Evolutionary conservation across 75 land plant species (phyloP).

Genomic region (Picea sitchensis): DNA sequence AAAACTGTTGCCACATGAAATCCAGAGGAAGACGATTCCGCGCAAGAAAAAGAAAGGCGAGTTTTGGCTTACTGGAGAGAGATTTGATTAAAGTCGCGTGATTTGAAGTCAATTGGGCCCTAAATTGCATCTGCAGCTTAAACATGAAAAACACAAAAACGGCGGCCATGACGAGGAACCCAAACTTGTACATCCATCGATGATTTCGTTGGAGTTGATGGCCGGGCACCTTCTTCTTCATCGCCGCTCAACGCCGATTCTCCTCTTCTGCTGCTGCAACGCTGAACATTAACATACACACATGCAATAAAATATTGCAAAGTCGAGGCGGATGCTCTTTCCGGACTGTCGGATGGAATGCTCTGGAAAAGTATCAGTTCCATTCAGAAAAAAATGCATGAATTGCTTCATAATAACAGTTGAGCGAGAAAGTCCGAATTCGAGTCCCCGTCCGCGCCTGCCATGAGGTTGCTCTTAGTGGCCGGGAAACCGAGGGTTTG

Average conservation of each 20-base stretch:
- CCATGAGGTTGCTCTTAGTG: too few species aligned
- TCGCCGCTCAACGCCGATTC: background rate
- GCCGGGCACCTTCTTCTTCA: background rate
- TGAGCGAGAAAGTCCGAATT: too few species aligned
- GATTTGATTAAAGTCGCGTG: background rate
- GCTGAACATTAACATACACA: too few species aligned
- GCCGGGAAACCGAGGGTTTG: too few species aligned
- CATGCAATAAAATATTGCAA: too few species aligned
- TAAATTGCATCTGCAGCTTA: conserved; percentile 6
- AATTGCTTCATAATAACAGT: too few species aligned
- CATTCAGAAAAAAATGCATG: too few species aligned
- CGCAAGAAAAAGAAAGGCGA: conserved; percentile 86
- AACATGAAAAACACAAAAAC: background rate
- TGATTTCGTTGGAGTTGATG: background rate
- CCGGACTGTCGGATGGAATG: too few species aligned
- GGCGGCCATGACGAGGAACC: background rate
- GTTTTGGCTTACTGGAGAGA: conserved; percentile 29
- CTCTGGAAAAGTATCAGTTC: too few species aligned
- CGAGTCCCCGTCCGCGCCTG: too few species aligned
- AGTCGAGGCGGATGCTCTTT: too few species aligned
- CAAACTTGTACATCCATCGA: background rate
- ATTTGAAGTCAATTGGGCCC: too few species aligned
- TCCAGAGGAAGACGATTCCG: conserved; percentile 78
- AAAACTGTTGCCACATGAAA: conserved; percentile 81
- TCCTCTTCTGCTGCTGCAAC: background rate